Evolutionary conservation across 306 rosid genomes (phyloP), one percentile per base, ranked within the genome.

Genomic region (Fagus sylvatica): DNA sequence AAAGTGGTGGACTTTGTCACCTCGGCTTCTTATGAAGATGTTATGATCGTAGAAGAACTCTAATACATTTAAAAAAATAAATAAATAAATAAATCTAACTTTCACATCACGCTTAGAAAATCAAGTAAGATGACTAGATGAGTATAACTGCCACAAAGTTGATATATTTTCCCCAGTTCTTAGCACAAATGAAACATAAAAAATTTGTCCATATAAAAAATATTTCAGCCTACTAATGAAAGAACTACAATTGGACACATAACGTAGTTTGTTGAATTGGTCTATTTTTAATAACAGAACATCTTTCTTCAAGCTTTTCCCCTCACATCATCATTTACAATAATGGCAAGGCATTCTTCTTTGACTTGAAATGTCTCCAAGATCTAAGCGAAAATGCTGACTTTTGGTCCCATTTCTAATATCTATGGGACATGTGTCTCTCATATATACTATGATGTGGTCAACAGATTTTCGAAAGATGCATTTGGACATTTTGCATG

Each of bases 331-430:
- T 73, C 22, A 59, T 46, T 83, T 57, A 68, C 56, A 75, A 66
- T 56, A 73, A 55, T 28, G 53, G 15, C 51, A 32, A 75, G 73
- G 59, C 67, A 72, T 64, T 49, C 36, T 46, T 41, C 61, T 72
- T 72, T 68, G 82, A 73, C 65, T 82, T 64, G 59, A 37, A 69
- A 73, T 62, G 3, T 54, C 32, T 66, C 60, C 67, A 33, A 72
- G 73, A 74, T 36, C 74, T 53, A 65, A 77, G 85, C 83, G 83
- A 53, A 49, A 82, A 41, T 80, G 69, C 78, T 74, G 85, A 80
- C 68, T 80, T 78, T 71, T 1, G 2, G 46, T 54, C n/a, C 7
- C 54, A 69, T 19, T 6, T 71, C 37, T 70, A 59, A 55, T 8
- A 5, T 10, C 57, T 46, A 60, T 8, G 74, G 16, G 65, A 73